Evolutionary conservation across 331 rosid species (phyloP).

Genomic region (Prunus yedoensis): DNA sequence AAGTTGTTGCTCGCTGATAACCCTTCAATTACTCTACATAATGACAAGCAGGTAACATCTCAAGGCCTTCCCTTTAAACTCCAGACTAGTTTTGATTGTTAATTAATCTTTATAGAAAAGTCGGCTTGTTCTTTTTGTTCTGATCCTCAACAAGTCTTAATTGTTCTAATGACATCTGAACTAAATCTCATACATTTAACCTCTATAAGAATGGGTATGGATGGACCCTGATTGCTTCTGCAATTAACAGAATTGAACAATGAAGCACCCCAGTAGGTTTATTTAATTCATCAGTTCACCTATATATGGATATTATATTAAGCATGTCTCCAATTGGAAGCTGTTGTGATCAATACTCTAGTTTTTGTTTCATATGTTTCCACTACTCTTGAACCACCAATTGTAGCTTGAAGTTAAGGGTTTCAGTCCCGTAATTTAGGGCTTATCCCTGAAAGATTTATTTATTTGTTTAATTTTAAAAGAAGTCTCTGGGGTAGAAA

Average conservation of each 20-base stretch:
- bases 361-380: too few relatives aligned
- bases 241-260: not conserved
- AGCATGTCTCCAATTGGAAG: not conserved
- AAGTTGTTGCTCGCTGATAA: constrained; percentile 69
- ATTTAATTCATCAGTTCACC: not conserved
- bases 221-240: constrained; percentile 9
- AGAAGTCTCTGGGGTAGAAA: not conserved
- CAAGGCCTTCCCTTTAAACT: constrained; percentile 1
- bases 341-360: not conserved
- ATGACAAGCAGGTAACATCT: constrained; percentile 78
- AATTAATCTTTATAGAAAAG: constrained; percentile 1
- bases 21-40: constrained; percentile 75
- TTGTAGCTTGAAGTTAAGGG: too few relatives aligned
- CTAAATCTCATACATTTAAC: not conserved
- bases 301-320: not conserved
- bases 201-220: not conserved
- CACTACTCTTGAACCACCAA: too few relatives aligned
- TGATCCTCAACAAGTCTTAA: not conserved
- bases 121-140: not conserved
- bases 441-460: not conserved
- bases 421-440: too few relatives aligned
- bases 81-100: constrained; percentile 30
- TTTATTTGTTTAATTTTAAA: not conserved
- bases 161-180: not conserved
- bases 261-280: not conserved